A percentile compares a stretch with the other conserved stretches of the same genome.
These are phyloP conservation scores for Mollisiaceae sp. DNA, from an alignment of 2,329 filamentous ascomycete species.

Conservation along the genomic window DNA sequence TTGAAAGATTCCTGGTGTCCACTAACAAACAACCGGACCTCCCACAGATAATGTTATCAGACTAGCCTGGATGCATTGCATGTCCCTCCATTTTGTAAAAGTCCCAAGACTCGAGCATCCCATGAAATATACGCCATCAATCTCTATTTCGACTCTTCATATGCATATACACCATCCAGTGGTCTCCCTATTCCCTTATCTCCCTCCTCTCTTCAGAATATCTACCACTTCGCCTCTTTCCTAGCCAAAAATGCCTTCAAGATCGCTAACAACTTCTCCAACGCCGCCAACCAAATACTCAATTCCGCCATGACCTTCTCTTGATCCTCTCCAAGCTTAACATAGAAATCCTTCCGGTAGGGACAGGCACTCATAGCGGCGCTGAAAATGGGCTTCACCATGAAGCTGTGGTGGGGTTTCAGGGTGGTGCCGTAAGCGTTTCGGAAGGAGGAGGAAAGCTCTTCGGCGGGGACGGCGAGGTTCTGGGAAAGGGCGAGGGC, in stretches of 20 bases:
- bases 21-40: not conserved
- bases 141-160: not conserved
- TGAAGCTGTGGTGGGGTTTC: conserved; percentile 87
- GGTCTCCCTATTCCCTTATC: not conserved
- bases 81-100: not conserved
- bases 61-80: not conserved
- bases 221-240: conserved; percentile 52
- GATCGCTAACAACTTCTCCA: conserved; percentile 81
- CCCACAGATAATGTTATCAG: not conserved
- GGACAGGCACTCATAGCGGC: conserved; percentile 93
- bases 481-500: conserved; percentile 82
- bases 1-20: not conserved
- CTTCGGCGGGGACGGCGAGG: conserved; percentile 67
- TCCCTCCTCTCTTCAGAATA: not conserved
- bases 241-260: conserved; percentile 67
- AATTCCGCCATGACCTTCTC: conserved; percentile 68
- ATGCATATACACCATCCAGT: conserved; percentile 11
- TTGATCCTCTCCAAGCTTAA: conserved; percentile 76
- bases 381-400: conserved; percentile 90
- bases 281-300: conserved; percentile 72
- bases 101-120: not conserved
- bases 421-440: conserved; percentile 83
- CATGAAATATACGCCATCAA: conserved; percentile 3
- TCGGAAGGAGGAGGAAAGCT: conserved; percentile 88
- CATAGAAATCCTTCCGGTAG: conserved; percentile 92